Percentiles rank a stretch among this genome's conserved stretches.
Evolutionary conservation across 305 asterid genomes (phyloP).

Genomic region (Solanum chacoense): DNA sequence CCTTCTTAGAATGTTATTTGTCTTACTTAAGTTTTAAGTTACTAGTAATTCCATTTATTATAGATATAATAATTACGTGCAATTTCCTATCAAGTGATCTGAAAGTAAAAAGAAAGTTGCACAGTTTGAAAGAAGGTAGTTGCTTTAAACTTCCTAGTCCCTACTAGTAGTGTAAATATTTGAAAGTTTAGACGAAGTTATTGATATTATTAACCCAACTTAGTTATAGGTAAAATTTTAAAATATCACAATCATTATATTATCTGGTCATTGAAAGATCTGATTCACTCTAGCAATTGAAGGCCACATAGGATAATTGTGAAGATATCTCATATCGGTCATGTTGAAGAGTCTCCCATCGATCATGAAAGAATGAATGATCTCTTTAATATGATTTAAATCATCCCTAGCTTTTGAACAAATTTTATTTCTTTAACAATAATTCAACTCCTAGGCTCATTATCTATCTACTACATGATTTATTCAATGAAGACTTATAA

Average conservation of each 20-base stretch:
- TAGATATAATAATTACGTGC: background rate
- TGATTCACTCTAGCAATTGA: background rate
- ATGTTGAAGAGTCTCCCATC: background rate
- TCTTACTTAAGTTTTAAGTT: background rate
- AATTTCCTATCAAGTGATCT: background rate
- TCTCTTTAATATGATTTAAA: too few relatives aligned
- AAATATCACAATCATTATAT: background rate
- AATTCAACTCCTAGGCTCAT: background rate
- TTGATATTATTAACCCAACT: background rate
- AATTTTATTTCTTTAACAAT: background rate
- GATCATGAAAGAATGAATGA: too few relatives aligned
- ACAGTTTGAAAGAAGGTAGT: background rate
- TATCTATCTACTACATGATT: background rate
- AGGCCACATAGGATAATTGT: background rate
- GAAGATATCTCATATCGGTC: too few relatives aligned
- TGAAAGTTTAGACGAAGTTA: background rate
- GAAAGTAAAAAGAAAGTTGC: background rate
- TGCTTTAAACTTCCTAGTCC: background rate
- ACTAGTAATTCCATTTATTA: background rate
- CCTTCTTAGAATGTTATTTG: background rate
- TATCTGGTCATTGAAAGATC: background rate
- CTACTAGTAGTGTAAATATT: background rate
- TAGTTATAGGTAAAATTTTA: accelerated
- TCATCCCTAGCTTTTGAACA: background rate
- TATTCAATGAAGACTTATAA: background rate